These are phyloP conservation scores for Tetrahymena borealis DNA, from an alignment of 73 alveolate genomes.

Conservation along the genomic window DNA sequence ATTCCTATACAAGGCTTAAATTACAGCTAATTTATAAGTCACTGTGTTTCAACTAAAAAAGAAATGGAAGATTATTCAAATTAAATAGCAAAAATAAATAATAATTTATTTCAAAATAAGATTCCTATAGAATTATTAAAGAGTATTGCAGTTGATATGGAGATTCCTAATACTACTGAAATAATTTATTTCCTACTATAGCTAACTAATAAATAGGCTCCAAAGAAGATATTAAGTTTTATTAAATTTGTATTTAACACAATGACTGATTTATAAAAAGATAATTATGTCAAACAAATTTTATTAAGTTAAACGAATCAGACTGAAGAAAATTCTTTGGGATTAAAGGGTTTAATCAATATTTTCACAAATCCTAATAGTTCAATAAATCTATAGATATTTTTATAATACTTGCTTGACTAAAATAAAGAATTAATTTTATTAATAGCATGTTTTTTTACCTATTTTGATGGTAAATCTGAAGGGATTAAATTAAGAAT, in stretches of 20 bases:
- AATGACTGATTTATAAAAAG: neutral
- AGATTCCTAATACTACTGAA: neutral
- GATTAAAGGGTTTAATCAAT: neutral
- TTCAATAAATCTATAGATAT: neutral
- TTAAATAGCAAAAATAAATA: neutral
- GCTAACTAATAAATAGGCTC: neutral
- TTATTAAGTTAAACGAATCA: neutral
- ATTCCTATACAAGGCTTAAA: neutral
- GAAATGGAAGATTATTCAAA: neutral
- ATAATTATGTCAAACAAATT: neutral
- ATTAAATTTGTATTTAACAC: neutral
- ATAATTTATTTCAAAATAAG: neutral
- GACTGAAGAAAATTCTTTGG: neutral
- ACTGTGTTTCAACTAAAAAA: neutral
- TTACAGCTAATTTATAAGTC: neutral
- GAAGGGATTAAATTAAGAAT: neutral
- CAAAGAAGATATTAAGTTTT: neutral
- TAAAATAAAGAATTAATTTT: neutral
- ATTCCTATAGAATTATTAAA: neutral
- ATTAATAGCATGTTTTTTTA: neutral
- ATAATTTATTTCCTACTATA: neutral
- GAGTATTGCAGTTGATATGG: neutral
- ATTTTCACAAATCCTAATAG: neutral
- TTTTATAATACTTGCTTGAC: neutral
- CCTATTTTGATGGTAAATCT: neutral